Base-by-base conservation (phyloP, 441 rosid species). In the Eruca vesicaria region DNA sequence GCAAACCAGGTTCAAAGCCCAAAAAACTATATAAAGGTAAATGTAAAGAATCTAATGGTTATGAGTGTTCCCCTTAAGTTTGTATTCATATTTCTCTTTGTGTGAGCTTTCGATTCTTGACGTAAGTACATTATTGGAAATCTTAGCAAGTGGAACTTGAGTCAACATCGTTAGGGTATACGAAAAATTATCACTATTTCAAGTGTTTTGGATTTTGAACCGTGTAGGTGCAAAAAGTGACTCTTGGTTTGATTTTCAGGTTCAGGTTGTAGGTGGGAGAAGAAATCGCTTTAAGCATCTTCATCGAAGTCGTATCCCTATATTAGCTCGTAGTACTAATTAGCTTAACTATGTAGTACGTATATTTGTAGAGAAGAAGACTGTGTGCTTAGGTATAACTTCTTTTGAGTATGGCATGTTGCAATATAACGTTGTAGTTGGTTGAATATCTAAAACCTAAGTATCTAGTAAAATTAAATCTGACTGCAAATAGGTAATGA, bases 101-200 rank as follows among this genome's bases (percentile, higher is more conserved):
- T 50, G 5, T 16, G 56, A 50, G 21, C 7, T 52, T 4, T 52
- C 28, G 28, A 50, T 19, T 52, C 14, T 19, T 52, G 20, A 53
- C 28, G 7, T 52, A 12, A 2, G 12, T 53, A 20, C 59, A 55
- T 38, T 21, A 38, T 16, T 69, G 29, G 57, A 58, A n/a, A 5
- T 29, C 63, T 58, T 41, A 16, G 41, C 10, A 58, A 9, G 73
- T 69, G 43, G 66, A 58, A 36, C 41, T 69, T 69, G 52, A 23
- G 61, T 31, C 11, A 61, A 19, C 23, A 10, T 28, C 58, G 8
- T 70, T 41, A 15, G 16, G 5, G 19, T 52, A 19, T 57, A 57
- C 33, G 23, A 36, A 33, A 35, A n/a, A 12, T 23, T 11, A 5
- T 38, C 0, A 38, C 45, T 14, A 5, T 41, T 41, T 41, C 48